These are phyloP conservation scores for Penicillium sp. DNA, from an alignment of 2,329 filamentous ascomycete species.

Conservation along the genomic window DNA sequence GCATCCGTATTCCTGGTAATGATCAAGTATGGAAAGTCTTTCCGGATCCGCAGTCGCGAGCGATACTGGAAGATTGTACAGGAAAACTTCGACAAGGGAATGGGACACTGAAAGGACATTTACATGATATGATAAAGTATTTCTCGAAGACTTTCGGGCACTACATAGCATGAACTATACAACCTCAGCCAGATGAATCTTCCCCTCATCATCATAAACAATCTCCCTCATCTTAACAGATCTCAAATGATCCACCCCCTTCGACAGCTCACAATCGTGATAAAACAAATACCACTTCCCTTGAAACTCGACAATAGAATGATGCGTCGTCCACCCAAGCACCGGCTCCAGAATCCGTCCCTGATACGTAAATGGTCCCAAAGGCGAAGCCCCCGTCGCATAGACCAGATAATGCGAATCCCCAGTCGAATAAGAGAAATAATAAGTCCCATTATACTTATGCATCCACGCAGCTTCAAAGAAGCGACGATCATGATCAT, in stretches of 20 bases:
- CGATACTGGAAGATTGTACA: slow-evolving; percentile 40
- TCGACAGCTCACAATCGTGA: slow-evolving; percentile 69
- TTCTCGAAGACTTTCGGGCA: too few relatives aligned
- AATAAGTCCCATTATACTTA: slow-evolving; percentile 67
- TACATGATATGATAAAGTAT: too few relatives aligned
- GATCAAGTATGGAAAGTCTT: slow-evolving; percentile 41
- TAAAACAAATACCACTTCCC: slow-evolving; percentile 74
- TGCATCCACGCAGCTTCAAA: slow-evolving; percentile 82
- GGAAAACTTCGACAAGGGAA: slow-evolving; percentile 35
- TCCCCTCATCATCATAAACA: slow-evolving; percentile 66
- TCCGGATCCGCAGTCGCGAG: slow-evolving; percentile 33
- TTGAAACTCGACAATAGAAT: slow-evolving; percentile 72
- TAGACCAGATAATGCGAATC: slow-evolving; percentile 75
- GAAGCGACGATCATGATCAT: slow-evolving; percentile 73
- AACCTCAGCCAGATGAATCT: slow-evolving; percentile 48
- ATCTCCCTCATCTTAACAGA: slow-evolving; percentile 75
- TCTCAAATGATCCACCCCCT: slow-evolving; percentile 68
- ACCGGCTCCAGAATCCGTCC: slow-evolving; percentile 74
- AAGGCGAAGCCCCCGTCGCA: slow-evolving; percentile 62
- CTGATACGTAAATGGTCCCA: slow-evolving; percentile 71
- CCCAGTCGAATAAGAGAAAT: slow-evolving; percentile 76
- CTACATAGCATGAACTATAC: not conserved
- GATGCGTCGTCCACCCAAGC: slow-evolving; percentile 78
- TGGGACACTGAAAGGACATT: slow-evolving; percentile 27
- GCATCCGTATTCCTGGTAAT: slow-evolving; percentile 41